Percentiles rank a stretch among this genome's conserved stretches.
These are phyloP conservation scores for Groenewaldozyma sp. DNA, from an alignment of 1,139 yeast species.

Conservation along the genomic window DNA sequence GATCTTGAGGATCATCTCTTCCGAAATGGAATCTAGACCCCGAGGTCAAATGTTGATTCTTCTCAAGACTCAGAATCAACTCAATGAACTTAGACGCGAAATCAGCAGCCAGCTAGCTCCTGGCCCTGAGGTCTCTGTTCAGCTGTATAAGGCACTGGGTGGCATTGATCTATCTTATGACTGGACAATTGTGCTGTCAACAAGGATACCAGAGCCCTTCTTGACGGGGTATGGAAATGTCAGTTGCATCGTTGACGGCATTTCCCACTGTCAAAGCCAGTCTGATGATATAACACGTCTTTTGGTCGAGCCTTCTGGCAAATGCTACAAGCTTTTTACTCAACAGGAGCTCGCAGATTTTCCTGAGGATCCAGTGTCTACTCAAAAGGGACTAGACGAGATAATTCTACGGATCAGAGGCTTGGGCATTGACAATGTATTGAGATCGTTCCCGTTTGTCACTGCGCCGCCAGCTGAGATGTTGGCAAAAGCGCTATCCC, in stretches of 20 bases:
- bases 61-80: not conserved
- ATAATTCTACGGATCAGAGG: slow-evolving; percentile 74
- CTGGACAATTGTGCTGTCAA: not conserved
- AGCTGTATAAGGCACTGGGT: not conserved
- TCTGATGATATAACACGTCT: slow-evolving; percentile 9
- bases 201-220: not conserved
- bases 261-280: slow-evolving; percentile 16
- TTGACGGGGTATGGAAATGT: not conserved
- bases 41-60: not conserved
- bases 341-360: slow-evolving; percentile 76
- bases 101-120: not conserved
- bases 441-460: slow-evolving; percentile 72
- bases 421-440: slow-evolving; percentile 77
- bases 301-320: slow-evolving; percentile 59
- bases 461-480: slow-evolving; percentile 82
- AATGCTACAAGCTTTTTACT: slow-evolving; percentile 80
- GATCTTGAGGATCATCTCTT: not conserved
- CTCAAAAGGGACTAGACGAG: slow-evolving; percentile 24
- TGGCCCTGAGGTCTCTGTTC: not conserved
- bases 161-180: not conserved
- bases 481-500: slow-evolving; percentile 57
- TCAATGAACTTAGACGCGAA: not conserved
- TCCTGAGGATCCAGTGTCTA: slow-evolving; percentile 7
- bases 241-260: slow-evolving; percentile 9
- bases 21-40: not conserved